Evolutionary conservation across 768 basidiomycete species (phyloP).

Genomic region (Zangia roseola): DNA sequence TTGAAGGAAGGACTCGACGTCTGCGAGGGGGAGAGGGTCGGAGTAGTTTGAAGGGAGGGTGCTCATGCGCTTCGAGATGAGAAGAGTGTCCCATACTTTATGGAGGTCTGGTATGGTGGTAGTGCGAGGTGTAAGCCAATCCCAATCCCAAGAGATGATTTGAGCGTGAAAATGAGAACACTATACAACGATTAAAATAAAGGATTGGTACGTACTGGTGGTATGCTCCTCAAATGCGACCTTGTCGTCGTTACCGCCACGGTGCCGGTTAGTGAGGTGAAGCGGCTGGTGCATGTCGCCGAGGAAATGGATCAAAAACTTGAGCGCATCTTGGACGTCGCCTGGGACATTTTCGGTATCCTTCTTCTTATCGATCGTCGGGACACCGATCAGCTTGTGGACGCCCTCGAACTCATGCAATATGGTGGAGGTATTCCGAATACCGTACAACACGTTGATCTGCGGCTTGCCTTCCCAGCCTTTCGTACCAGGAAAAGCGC

Average conservation of each 20-base stretch:
- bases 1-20: constrained; percentile 64
- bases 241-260: constrained; percentile 82
- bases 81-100: constrained; percentile 82
- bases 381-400: constrained; percentile 5
- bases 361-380: not conserved
- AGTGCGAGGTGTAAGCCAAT: not conserved
- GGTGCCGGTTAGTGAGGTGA: constrained; percentile 85
- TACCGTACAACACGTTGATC: constrained; percentile 73
- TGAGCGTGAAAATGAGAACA: no score
- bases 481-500: constrained; percentile 69
- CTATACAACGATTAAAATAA: no score
- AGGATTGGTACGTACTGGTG: constrained; percentile 53
- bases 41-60: constrained; percentile 76
- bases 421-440: constrained; percentile 71
- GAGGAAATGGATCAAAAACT: constrained; percentile 90
- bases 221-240: constrained; percentile 70
- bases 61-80: constrained; percentile 83
- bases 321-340: constrained; percentile 74
- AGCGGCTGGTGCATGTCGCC: constrained; percentile 95
- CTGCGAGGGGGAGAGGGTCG: constrained; percentile 60
- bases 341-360: constrained; percentile 20
- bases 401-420: constrained; percentile 48
- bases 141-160: not conserved
- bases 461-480: constrained; percentile 66
- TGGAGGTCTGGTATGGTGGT: constrained; percentile 70